These are phyloP conservation scores for Acrocalymma vagum DNA, from an alignment of 2,329 filamentous ascomycete species.

Conservation along the genomic window DNA sequence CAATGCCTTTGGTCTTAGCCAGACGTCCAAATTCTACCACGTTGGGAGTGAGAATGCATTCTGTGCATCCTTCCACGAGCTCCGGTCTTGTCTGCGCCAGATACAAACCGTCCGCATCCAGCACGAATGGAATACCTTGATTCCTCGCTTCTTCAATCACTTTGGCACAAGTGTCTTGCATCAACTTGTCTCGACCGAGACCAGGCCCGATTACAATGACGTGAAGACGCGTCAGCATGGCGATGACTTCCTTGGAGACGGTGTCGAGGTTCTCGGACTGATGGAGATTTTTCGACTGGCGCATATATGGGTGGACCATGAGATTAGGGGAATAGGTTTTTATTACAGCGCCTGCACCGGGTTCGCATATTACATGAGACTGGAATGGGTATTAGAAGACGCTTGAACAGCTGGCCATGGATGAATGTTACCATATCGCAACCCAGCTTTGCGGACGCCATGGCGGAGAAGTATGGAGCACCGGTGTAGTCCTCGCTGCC, in stretches of 20 bases:
- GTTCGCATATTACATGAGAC: constrained; percentile 97
- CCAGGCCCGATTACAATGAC: constrained; percentile 93
- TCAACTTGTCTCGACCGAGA: constrained; percentile 85
- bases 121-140: constrained; percentile 77
- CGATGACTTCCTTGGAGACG: constrained; percentile 74
- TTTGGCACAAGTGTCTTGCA: constrained; percentile 83
- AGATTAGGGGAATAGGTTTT: constrained; percentile 98
- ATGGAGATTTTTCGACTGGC: constrained; percentile 71
- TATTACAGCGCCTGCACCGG: constrained; percentile 82
- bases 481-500: constrained; percentile 97
- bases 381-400: constrained; percentile 44
- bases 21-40: constrained; percentile 90
- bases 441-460: constrained; percentile 91
- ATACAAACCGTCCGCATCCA: constrained; percentile 89
- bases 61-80: constrained; percentile 79
- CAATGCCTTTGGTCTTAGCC: constrained; percentile 76
- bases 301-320: constrained; percentile 98
- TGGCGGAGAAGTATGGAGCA: constrained; percentile 96
- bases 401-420: constrained; percentile 3
- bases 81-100: constrained; percentile 79
- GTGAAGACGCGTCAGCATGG: constrained; percentile 86
- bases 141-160: constrained; percentile 82
- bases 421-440: constrained; percentile 78
- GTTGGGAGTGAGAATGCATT: constrained; percentile 92
- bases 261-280: constrained; percentile 65